A percentile compares a stretch with the other conserved stretches of the same genome.
phyloP scores from a whole-genome alignment of 306 rosid species.

The Medicago truncatula region DNA sequence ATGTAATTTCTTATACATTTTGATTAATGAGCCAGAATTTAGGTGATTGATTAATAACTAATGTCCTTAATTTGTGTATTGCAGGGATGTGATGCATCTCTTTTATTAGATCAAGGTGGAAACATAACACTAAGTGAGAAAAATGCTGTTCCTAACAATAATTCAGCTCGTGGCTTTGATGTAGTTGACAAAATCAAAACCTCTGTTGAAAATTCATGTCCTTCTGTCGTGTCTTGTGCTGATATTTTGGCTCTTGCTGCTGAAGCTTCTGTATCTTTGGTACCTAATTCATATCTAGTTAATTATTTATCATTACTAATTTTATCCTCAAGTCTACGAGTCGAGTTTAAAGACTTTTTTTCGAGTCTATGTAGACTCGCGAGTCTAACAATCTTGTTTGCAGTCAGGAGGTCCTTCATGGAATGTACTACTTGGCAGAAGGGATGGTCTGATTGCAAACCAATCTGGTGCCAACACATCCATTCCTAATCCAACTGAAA shows the following conservation, averaged over 20 bases:
- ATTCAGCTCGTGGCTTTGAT: conserved; percentile 63
- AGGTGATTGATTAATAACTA: background rate
- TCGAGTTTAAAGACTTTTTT: too few species aligned
- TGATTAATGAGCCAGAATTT: background rate
- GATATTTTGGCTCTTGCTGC: conserved; percentile 80
- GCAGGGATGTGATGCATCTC: conserved; percentile 82
- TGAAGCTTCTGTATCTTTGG: conserved; percentile 67
- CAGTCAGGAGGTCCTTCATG: conserved; percentile 79
- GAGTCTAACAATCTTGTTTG: too few species aligned
- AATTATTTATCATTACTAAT: too few species aligned
- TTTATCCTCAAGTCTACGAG: too few species aligned
- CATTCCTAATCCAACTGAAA: conserved; percentile 67
- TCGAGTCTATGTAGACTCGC: too few species aligned
- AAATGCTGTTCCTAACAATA: conserved; percentile 58
- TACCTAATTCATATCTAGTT: background rate
- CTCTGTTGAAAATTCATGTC: conserved; percentile 70
- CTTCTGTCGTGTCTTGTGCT: conserved; percentile 76
- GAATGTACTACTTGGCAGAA: conserved; percentile 72
- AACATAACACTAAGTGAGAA: conserved; percentile 74
- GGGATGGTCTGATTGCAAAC: conserved; percentile 70
- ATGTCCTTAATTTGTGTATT: background rate
- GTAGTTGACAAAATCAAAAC: conserved; percentile 75
- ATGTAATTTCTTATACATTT: conserved; percentile 40
- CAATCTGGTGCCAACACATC: conserved; percentile 63
- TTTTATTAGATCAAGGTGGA: conserved; percentile 59